phyloP scores from a whole-genome alignment of 768 basidiomycete species.

The Mycena belliarum region DNA sequence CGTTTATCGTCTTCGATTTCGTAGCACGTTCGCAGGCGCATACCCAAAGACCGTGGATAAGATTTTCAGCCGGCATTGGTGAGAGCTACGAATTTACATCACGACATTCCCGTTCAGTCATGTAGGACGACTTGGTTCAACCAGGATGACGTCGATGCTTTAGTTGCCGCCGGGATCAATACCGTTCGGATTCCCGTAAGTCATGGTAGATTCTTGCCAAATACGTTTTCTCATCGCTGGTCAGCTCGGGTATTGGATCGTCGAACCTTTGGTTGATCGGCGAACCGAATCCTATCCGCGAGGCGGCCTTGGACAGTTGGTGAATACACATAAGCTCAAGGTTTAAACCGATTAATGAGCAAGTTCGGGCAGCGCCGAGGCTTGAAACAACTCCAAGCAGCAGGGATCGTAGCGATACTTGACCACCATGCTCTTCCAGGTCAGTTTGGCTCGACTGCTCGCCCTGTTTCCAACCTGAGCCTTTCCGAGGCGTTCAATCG shows the following conservation, averaged over 20 bases:
- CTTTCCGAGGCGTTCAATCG: constrained; percentile 57
- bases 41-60: constrained; percentile 59
- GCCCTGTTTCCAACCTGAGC: background rate
- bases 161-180: constrained; percentile 62
- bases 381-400: constrained; percentile 55
- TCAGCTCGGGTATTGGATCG: constrained; percentile 82
- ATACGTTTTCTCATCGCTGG: background rate
- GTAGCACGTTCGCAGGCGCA: constrained; percentile 59
- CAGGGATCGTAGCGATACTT: constrained; percentile 67
- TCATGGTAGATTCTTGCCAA: background rate
- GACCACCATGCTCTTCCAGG: constrained; percentile 62
- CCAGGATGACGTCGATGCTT: constrained; percentile 55
- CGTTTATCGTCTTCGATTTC: background rate
- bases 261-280: constrained; percentile 70
- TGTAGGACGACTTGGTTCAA: constrained; percentile 72
- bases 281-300: constrained; percentile 62
- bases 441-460: background rate
- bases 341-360: too few relatives aligned
- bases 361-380: constrained; percentile 56
- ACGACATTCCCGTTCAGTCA: background rate
- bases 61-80: constrained; percentile 69
- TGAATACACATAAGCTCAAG: too few relatives aligned
- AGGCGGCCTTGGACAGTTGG: constrained; percentile 68
- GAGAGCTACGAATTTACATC: background rate
- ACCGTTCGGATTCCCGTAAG: constrained; percentile 76